A percentile compares a stretch with the other conserved stretches of the same genome.
phyloP scores from a whole-genome alignment of 495 filamentous ascomycete genomes.

The Hypoxylon perforatum region DNA sequence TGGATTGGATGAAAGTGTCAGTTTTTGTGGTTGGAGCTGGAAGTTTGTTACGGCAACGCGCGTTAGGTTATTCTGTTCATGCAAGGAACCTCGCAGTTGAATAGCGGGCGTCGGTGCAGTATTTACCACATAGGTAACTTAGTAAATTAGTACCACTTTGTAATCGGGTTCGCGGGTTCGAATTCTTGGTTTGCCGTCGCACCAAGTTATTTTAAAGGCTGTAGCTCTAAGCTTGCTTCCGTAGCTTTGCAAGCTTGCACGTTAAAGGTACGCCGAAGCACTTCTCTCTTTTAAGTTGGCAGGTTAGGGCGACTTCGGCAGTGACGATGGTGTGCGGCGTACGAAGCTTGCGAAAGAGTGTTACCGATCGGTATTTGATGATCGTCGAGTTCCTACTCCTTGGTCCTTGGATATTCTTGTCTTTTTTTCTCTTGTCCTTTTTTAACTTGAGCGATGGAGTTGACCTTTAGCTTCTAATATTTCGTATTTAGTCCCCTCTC shows the following conservation, averaged over 20 bases:
- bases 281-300: background rate
- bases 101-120: background rate
- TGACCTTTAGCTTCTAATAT: constrained; percentile 14
- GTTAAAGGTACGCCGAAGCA: background rate
- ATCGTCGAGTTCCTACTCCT: constrained; percentile 1
- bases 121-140: too few species aligned
- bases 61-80: constrained; percentile 35
- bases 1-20: constrained; percentile 3
- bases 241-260: background rate
- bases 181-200: background rate
- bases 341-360: constrained; percentile 18
- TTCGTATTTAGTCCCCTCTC: background rate
- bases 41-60: constrained; percentile 34
- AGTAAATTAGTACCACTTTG: too few species aligned
- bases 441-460: constrained; percentile 28
- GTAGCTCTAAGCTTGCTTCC: background rate
- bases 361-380: constrained; percentile 29
- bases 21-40: constrained; percentile 5
- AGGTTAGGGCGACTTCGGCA: constrained; percentile 1
- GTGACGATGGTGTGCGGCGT: constrained; percentile 5
- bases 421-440: constrained; percentile 1
- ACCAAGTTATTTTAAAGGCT: background rate
- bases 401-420: too few species aligned
- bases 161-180: background rate
- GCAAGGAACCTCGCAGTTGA: constrained; percentile 34